These are phyloP conservation scores for Gleditsia sinensis DNA, from an alignment of 306 rosid genomes.

Conservation along the genomic window DNA sequence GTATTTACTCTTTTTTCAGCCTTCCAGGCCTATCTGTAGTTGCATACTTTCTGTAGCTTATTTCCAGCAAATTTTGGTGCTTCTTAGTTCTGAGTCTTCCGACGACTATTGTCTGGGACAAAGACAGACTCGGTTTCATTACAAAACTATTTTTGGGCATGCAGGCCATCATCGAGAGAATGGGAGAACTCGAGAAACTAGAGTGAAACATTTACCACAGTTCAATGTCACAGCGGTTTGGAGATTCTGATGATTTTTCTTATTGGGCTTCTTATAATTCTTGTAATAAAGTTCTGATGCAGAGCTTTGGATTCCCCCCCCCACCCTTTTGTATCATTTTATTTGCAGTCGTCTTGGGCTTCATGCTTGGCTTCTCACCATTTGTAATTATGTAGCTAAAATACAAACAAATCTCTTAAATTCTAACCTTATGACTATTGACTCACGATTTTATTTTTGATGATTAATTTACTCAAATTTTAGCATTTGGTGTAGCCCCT, in stretches of 20 bases:
- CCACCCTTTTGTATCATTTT: too few relatives aligned
- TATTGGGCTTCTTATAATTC: constrained; percentile 26
- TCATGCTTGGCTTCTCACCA: neutral
- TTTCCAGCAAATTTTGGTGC: constrained; percentile 10
- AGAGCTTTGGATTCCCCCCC: neutral
- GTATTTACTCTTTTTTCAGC: neutral
- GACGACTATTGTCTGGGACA: too few relatives aligned
- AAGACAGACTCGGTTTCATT: too few relatives aligned
- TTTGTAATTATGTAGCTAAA: neutral
- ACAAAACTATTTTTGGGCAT: constrained; percentile 9
- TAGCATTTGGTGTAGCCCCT: too few relatives aligned
- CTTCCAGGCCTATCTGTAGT: too few relatives aligned
- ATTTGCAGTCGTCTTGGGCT: too few relatives aligned
- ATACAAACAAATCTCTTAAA: too few relatives aligned
- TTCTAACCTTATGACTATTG: too few relatives aligned
- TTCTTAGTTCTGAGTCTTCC: too few relatives aligned
- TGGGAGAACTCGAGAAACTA: constrained; percentile 60
- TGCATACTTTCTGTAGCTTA: neutral
- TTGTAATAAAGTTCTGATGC: constrained; percentile 41
- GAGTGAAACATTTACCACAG: constrained; percentile 33
- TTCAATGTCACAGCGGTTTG: constrained; percentile 5
- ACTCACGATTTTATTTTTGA: too few relatives aligned
- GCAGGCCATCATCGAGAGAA: constrained; percentile 62
- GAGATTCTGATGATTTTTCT: constrained; percentile 19
- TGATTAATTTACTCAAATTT: too few relatives aligned